Conservation (phyloP, 164 flowering plant species). For the Liriodendron chinense region DNA sequence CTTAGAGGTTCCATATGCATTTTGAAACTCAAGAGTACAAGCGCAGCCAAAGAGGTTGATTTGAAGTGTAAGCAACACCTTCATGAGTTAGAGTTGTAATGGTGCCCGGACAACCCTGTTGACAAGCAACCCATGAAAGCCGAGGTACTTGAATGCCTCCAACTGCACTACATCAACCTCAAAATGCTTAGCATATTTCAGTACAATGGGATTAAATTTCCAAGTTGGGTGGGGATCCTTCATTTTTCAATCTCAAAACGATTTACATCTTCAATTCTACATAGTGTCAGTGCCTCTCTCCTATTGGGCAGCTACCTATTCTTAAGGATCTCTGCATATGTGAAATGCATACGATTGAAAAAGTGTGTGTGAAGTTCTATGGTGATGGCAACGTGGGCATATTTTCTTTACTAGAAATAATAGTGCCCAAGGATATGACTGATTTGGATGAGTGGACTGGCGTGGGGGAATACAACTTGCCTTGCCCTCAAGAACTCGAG, state of each 20-base stretch:
- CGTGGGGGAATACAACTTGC: conserved; percentile 4
- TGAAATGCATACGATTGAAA: background rate
- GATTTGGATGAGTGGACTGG: background rate
- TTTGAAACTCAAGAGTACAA: conserved; percentile 8
- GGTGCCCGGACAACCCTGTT: background rate
- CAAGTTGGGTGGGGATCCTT: conserved; percentile 10
- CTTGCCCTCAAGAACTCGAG: background rate
- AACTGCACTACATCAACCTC: conserved; percentile 4
- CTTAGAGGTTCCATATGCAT: conserved; percentile 10
- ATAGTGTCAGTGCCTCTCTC: conserved; percentile 4
- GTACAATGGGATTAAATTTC: background rate
- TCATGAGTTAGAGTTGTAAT: conserved; percentile 6
- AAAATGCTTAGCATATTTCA: background rate
- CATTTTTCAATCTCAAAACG: background rate
- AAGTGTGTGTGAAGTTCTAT: background rate
- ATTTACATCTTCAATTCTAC: background rate
- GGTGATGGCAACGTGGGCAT: background rate
- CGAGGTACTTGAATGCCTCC: conserved; percentile 8
- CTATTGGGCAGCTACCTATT: conserved; percentile 9
- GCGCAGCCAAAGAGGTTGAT: background rate
- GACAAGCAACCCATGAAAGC: background rate
- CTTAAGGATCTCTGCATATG: background rate
- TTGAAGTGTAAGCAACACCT: conserved; percentile 13
- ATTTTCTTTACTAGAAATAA: conserved; percentile 6
- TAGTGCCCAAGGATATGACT: background rate